Evolutionary conservation across 2,329 filamentous ascomycete genomes (phyloP), one percentile per base, ranked within the genome.

Genomic region (Diaporthe citri): DNA sequence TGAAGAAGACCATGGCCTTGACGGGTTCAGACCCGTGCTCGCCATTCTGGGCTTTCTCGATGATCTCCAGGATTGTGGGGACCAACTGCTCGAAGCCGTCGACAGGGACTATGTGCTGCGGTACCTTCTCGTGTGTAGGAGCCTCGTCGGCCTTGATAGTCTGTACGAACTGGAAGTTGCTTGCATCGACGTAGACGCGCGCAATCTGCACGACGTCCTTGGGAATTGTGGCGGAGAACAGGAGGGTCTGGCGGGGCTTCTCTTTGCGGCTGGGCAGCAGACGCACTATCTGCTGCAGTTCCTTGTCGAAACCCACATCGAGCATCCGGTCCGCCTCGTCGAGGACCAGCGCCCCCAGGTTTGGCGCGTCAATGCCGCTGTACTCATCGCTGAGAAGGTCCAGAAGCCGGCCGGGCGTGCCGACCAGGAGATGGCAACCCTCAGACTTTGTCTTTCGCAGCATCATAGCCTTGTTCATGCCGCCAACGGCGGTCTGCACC

Each of bases 251-350:
- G 67, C 96, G 92, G 72, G 93, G 88, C 76, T 93, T 90, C 71
- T 92, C 84, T 0, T 82, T 79, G 9, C 89, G 88, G 62, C 89
- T 85, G 4, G 96, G 96, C 13, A 98, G 88, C 57, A 85, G 81
- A 0, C 81, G 75, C 73, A 91, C 85, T 73, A 96, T 94, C 1
- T 90, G 83, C 67, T 87, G 84, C 69, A 96, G 88, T 73, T 92
- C 92, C 48, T 87, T 86, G 74, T 92, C 87, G 80, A 96, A 96
- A 3, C 94, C 97, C 88, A 97, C 97, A 86, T 99, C 97, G 82
- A 99, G 90, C 94, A 99, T 98, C 80, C 97, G 94, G 85, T 99
- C 97, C 80, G 97, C 97, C 88, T 99, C 97, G 80, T 99, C 97
- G 62, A 99, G 93, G 78, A 98, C 95, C 60, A 99, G 89, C 79